A percentile compares a stretch with the other conserved stretches of the same genome.
These are phyloP conservation scores for Cunninghamia lanceolata DNA, from an alignment of 75 land plant species.

Conservation along the genomic window DNA sequence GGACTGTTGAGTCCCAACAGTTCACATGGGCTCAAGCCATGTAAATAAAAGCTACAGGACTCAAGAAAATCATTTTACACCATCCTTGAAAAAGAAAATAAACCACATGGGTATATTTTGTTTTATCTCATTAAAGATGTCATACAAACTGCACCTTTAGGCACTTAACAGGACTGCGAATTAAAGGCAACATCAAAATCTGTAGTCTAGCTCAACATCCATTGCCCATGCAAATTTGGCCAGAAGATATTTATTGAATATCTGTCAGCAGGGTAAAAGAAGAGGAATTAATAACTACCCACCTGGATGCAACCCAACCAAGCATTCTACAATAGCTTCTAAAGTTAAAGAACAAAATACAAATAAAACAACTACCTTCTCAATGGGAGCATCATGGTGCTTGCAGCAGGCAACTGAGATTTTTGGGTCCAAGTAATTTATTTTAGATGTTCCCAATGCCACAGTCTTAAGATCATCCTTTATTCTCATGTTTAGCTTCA, in stretches of 20 bases:
- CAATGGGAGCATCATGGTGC: conserved; percentile 96
- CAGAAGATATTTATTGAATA: conserved; percentile 93
- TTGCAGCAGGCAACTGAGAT: conserved; percentile 99
- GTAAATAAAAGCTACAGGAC: not conserved
- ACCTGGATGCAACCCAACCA: not conserved
- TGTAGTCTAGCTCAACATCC: conserved; percentile 87
- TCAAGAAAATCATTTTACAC: conserved; percentile 12
- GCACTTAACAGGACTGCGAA: not conserved
- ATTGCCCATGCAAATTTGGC: conserved; percentile 98
- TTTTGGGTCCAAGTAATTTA: conserved; percentile 97
- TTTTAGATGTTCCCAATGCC: conserved; percentile 96
- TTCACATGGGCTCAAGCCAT: conserved; percentile 7
- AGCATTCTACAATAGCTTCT: not conserved
- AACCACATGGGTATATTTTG: conserved; percentile 8
- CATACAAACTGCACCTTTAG: conserved; percentile 4
- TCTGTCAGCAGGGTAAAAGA: conserved; percentile 33
- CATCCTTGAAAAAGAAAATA: conserved; percentile 7
- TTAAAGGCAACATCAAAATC: conserved; percentile 53
- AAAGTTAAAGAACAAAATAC: not conserved
- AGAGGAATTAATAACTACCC: not conserved
- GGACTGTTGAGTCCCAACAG: conserved; percentile 10
- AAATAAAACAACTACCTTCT: conserved; percentile 64
- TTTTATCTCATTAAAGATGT: conserved; percentile 6
- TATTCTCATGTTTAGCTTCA: conserved; percentile 68
- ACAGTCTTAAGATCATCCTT: conserved; percentile 96